Conservation (phyloP, 2,329 filamentous ascomycete species). For the Sporothrix phasma region DNA sequence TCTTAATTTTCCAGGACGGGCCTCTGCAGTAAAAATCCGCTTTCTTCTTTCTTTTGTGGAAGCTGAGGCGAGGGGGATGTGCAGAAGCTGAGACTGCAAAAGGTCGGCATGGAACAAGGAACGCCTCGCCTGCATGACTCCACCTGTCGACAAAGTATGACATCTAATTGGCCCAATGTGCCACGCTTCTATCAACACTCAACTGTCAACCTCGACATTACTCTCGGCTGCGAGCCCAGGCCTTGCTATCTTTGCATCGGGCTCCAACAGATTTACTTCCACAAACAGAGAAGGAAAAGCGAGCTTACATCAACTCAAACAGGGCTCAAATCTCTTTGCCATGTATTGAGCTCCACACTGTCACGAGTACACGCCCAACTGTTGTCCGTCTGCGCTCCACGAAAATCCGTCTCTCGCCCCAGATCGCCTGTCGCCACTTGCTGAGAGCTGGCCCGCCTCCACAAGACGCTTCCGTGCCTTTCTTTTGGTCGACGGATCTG, state of each 20-base stretch:
- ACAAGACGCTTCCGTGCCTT: background rate
- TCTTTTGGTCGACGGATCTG: background rate
- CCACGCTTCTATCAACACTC: background rate
- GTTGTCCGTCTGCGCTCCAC: background rate
- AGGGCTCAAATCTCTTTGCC: too few relatives aligned
- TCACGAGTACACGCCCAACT: background rate
- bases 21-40: too few relatives aligned
- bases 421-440: background rate
- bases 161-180: background rate
- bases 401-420: background rate
- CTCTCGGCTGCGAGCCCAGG: background rate
- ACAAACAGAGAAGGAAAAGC: too few relatives aligned
- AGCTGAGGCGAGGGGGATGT: background rate
- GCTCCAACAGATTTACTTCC: too few relatives aligned
- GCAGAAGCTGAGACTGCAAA: constrained; percentile 1
- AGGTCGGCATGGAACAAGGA: constrained; percentile 6
- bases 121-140: background rate
- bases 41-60: too few relatives aligned
- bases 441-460: background rate
- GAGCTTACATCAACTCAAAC: too few relatives aligned
- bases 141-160: constrained; percentile 7
- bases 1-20: too few relatives aligned
- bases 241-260: background rate
- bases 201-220: background rate
- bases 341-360: background rate